These are phyloP conservation scores for Aspergillus pseudonomiae DNA, from an alignment of 2,329 filamentous ascomycete genomes.

Conservation along the genomic window DNA sequence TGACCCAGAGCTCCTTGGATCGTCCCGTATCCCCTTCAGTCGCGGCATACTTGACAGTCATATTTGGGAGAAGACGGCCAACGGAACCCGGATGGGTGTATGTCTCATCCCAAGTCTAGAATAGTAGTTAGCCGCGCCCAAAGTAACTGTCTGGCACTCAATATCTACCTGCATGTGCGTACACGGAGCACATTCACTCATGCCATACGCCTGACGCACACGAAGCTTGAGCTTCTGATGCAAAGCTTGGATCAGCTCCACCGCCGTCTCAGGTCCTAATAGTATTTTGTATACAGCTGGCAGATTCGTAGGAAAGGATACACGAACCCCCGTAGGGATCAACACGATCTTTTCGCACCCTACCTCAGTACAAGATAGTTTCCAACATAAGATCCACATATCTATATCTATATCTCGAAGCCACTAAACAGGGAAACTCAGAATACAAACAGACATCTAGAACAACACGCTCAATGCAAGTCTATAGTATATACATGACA, in stretches of 20 bases:
- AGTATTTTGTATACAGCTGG: no score
- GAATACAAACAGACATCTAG: neutral
- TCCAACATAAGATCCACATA: neutral
- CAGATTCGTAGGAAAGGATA: no score
- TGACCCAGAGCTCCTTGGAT: conserved; percentile 49
- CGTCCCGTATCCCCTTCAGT: conserved; percentile 4
- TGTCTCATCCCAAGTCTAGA: neutral
- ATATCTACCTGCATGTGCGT: conserved; percentile 17
- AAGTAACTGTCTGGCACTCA: neutral
- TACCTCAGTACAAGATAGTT: neutral
- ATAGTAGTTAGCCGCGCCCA: neutral
- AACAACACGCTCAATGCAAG: neutral
- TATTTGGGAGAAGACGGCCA: conserved; percentile 23
- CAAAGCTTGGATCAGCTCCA: conserved; percentile 17
- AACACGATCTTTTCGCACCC: no score
- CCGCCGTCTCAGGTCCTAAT: neutral
- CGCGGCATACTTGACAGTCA: conserved; percentile 14
- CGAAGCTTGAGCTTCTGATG: conserved; percentile 9
- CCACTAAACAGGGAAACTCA: neutral
- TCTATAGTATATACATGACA: neutral
- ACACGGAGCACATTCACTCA: conserved; percentile 20
- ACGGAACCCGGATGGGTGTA: conserved; percentile 13
- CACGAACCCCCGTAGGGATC: no score
- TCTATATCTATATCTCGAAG: neutral
- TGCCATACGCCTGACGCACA: conserved; percentile 19